These are phyloP conservation scores for Vinca minor DNA, from an alignment of 257 asterid genomes.

Conservation along the genomic window DNA sequence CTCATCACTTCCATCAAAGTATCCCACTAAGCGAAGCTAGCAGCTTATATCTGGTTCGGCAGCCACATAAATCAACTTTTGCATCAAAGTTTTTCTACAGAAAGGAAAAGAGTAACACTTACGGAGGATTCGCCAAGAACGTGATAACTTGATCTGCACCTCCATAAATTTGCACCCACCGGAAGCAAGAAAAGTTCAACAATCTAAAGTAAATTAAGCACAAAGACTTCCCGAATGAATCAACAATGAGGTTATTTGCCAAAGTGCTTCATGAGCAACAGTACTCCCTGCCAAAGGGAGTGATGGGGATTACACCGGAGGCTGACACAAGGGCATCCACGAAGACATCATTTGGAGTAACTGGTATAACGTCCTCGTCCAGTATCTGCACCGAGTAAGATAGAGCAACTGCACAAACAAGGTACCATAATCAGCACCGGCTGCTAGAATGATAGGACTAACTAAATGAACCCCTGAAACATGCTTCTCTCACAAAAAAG, in stretches of 20 bases:
- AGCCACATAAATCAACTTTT: too few relatives aligned
- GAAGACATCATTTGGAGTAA: slow-evolving; percentile 61
- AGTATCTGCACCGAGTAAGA: slow-evolving; percentile 70
- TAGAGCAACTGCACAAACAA: slow-evolving; percentile 52
- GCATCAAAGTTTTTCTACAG: too few relatives aligned
- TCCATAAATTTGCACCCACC: too few relatives aligned
- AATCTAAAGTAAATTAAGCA: too few relatives aligned
- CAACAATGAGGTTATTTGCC: not conserved
- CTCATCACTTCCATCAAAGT: too few relatives aligned
- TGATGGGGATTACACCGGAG: slow-evolving; percentile 66
- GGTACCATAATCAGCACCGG: slow-evolving; percentile 5
- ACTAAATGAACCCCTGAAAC: not conserved
- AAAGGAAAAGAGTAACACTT: too few relatives aligned
- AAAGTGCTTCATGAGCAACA: not conserved
- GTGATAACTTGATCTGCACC: too few relatives aligned
- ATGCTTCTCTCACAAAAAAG: not conserved
- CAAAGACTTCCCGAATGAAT: too few relatives aligned
- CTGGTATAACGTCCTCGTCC: slow-evolving; percentile 67
- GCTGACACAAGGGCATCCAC: slow-evolving; percentile 73
- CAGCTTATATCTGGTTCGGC: too few relatives aligned
- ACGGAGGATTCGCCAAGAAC: too few relatives aligned
- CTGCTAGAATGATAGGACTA: not conserved
- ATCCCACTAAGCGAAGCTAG: too few relatives aligned
- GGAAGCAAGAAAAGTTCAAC: too few relatives aligned
- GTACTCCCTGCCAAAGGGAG: slow-evolving; percentile 34